phyloP scores from a whole-genome alignment of 2,329 filamentous ascomycete genomes.

The Colletotrichum sp. region DNA sequence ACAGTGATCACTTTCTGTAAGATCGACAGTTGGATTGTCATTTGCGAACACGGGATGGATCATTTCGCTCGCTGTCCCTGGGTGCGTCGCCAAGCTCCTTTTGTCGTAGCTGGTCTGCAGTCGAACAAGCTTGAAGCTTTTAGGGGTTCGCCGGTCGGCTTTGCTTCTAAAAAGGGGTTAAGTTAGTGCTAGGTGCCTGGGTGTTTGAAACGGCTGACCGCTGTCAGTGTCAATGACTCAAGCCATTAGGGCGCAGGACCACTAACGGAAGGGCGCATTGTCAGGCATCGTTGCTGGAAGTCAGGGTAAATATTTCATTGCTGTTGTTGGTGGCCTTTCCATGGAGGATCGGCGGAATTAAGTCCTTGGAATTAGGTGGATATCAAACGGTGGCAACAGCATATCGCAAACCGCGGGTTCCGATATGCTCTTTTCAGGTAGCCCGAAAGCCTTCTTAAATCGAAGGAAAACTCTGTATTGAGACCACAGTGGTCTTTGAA shows the following conservation, averaged over 20 bases:
- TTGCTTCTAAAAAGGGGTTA: not conserved
- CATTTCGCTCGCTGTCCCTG: not conserved
- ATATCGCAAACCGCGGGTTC: not conserved
- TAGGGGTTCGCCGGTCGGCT: not conserved
- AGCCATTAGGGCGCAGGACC: not conserved
- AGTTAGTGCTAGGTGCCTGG: not conserved
- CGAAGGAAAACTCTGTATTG: not conserved
- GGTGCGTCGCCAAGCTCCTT: not conserved
- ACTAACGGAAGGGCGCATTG: not conserved
- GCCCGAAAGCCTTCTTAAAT: not conserved
- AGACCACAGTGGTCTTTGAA: not conserved
- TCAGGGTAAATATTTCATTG: not conserved
- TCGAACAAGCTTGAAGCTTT: not conserved
- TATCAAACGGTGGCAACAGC: not conserved
- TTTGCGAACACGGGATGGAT: not conserved
- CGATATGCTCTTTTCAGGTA: not conserved
- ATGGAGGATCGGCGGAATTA: not conserved
- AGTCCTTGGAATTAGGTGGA: not conserved
- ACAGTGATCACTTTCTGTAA: not conserved
- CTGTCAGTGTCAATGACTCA: not conserved
- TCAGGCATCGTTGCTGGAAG: not conserved
- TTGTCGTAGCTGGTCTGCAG: not conserved
- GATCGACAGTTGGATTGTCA: not conserved
- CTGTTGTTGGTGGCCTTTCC: not conserved
- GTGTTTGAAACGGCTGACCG: not conserved